Base-by-base conservation (phyloP, 352 stramenopile species). In the Blastocystis sp. region DNA sequence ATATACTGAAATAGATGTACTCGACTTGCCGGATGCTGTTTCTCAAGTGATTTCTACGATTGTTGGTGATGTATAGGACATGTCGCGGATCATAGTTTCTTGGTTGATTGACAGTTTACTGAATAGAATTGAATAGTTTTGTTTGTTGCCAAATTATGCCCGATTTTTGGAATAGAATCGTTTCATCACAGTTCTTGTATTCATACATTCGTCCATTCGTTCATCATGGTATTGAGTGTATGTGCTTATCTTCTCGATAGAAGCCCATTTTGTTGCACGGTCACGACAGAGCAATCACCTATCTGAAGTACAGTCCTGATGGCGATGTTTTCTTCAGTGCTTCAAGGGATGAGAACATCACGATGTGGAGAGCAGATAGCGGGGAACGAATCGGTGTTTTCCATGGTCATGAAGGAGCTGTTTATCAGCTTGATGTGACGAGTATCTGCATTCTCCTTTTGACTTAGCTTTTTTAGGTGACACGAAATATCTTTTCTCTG, bases 301-400 rank as follows among this genome's bases (percentile, higher is more conserved):
- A 93, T 63, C 94, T 99, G 89, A 98, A 98, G 91, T 99, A 98
- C 94, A 99, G 99, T 92, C 94, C 94, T 76, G 97, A 99, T 90
- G 97, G 97, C 53, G 97, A 99, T 91, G 92, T 99, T 20, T 92
- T 99, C 23, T 98, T 99, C 92, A 97, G 96, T 23, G 91, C 66
- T 56, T 50, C 63, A 55, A 91, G 91, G 70, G 90, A 92, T 66
- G 82, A 98, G 90, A 92, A 94, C 56, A 96, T 96, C 43, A 98
- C 95, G 64, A 92, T 99, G n/a, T 99, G 97, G 97, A 96, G 95
- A 92, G 94, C 94, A 56, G 94, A 98, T 90, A 97, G 94, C 76
- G 97, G 97, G 50, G 96, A 98, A 92, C 94, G 97, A 87, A 90
- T 97, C 34, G 95, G 95, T n/a, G 98, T 96, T 61, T 99, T 97